Percentiles rank a stretch among this genome's conserved stretches.
Conservation (phyloP, 192 early-diverging fungal species). For the Nowakowskiella sp. region DNA sequence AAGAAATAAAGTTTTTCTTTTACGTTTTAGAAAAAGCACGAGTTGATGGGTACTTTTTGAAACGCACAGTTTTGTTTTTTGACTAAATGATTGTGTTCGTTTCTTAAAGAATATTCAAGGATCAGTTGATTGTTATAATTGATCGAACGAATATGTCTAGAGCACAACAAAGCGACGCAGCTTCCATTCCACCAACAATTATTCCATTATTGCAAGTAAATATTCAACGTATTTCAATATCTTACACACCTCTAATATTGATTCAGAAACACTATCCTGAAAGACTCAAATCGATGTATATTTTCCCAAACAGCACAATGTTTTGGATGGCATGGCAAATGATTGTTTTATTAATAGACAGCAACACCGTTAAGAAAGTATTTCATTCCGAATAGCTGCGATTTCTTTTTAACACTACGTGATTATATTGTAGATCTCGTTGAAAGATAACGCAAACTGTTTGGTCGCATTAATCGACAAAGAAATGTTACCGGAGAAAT, state of each 20-base stretch:
- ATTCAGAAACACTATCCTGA: constrained; percentile 38
- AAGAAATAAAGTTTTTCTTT: constrained; percentile 10
- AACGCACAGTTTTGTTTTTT: not conserved
- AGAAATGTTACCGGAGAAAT: constrained; percentile 15
- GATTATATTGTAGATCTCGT: constrained; percentile 13
- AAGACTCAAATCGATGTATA: constrained; percentile 15
- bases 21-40: constrained; percentile 18
- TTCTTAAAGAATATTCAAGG: constrained; percentile 16
- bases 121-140: constrained; percentile 26
- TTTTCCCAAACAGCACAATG: constrained; percentile 30
- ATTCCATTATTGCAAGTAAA: too few species aligned
- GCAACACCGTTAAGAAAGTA: constrained; percentile 23
- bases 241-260: constrained; percentile 12
- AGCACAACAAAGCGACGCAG: not conserved
- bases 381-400: not conserved
- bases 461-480: constrained; percentile 18
- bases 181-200: not conserved
- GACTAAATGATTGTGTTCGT: not conserved
- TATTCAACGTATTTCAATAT: too few species aligned
- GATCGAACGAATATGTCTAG: constrained; percentile 11
- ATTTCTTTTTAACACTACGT: not conserved
- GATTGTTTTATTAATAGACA: constrained; percentile 14
- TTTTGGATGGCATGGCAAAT: constrained; percentile 35
- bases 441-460: constrained; percentile 15
- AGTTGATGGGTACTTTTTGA: constrained; percentile 13